Conservation (phyloP, 208 protist genomes). For the Trypanosoma mega region DNA sequence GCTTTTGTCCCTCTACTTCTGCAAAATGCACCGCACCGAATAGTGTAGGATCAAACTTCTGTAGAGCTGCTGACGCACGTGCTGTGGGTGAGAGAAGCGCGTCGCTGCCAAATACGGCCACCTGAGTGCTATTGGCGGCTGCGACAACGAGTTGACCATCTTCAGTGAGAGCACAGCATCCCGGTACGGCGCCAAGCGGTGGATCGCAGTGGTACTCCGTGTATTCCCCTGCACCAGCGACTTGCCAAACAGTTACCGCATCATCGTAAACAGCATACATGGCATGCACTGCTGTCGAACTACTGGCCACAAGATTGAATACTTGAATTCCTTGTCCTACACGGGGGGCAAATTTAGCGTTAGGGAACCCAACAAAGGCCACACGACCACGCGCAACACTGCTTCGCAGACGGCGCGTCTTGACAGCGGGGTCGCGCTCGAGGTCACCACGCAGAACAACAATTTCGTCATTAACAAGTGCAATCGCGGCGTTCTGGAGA, state of each 20-base stretch:
- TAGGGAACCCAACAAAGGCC: constrained; percentile 45
- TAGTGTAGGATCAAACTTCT: constrained; percentile 53
- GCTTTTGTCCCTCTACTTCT: constrained; percentile 59
- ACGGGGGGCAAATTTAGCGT: constrained; percentile 8
- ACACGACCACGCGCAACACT: constrained; percentile 30
- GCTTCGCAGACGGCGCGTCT: constrained; percentile 33
- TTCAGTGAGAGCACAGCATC: constrained; percentile 32
- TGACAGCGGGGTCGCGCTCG: constrained; percentile 28
- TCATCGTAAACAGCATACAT: constrained; percentile 62
- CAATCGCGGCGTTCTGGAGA: constrained; percentile 78
- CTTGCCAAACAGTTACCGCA: constrained; percentile 52
- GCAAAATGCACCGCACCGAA: constrained; percentile 71
- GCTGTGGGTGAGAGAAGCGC: not conserved
- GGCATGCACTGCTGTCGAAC: constrained; percentile 24
- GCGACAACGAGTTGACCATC: constrained; percentile 46
- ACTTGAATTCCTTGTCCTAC: constrained; percentile 9
- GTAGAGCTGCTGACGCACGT: constrained; percentile 42
- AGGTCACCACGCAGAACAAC: constrained; percentile 66
- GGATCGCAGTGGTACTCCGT: constrained; percentile 44
- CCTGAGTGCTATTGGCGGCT: constrained; percentile 19
- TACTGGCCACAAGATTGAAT: not conserved
- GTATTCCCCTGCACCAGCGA: constrained; percentile 28
- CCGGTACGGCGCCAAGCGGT: constrained; percentile 24
- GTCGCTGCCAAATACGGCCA: constrained; percentile 26
- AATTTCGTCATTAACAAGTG: constrained; percentile 82